Percentiles rank a stretch among this genome's conserved stretches.
phyloP scores from a whole-genome alignment of 495 filamentous ascomycete species.

The Choiromyces venosus region DNA sequence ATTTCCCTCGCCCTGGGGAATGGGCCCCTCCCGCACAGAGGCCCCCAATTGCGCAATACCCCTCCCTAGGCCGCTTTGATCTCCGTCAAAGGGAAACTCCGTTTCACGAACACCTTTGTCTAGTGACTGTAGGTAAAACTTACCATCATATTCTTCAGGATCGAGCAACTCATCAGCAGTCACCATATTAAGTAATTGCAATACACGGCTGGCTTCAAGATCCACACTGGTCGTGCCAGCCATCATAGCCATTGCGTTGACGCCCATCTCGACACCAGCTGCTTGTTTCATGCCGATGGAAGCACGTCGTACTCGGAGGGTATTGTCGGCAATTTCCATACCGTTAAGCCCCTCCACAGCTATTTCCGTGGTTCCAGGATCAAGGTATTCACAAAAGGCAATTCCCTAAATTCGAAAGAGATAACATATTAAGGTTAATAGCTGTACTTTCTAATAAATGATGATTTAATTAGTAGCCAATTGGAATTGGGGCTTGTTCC shows the following conservation, averaged over 20 bases:
- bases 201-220: slow-evolving; percentile 67
- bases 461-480: slow-evolving; percentile 28
- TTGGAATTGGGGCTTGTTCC: slow-evolving; percentile 20
- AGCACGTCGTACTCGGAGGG: slow-evolving; percentile 77
- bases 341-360: slow-evolving; percentile 87
- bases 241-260: slow-evolving; percentile 98
- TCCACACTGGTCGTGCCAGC: slow-evolving; percentile 81
- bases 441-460: slow-evolving; percentile 35
- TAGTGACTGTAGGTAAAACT: slow-evolving; percentile 24
- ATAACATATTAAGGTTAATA: slow-evolving; percentile 32
- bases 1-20: too few relatives aligned
- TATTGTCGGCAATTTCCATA: slow-evolving; percentile 83
- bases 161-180: slow-evolving; percentile 93
- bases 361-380: slow-evolving; percentile 69
- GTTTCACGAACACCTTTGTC: slow-evolving; percentile 2
- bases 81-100: too few relatives aligned
- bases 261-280: slow-evolving; percentile 82
- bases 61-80: too few relatives aligned
- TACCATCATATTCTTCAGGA: slow-evolving; percentile 88
- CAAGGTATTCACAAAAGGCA: slow-evolving; percentile 91
- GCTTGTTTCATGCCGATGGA: slow-evolving; percentile 91
- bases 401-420: slow-evolving; percentile 61
- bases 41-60: too few relatives aligned
- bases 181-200: slow-evolving; percentile 96
- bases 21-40: too few relatives aligned